These are phyloP conservation scores for Durusdinium trenchii DNA, from an alignment of 73 alveolate species.

Conservation along the genomic window DNA sequence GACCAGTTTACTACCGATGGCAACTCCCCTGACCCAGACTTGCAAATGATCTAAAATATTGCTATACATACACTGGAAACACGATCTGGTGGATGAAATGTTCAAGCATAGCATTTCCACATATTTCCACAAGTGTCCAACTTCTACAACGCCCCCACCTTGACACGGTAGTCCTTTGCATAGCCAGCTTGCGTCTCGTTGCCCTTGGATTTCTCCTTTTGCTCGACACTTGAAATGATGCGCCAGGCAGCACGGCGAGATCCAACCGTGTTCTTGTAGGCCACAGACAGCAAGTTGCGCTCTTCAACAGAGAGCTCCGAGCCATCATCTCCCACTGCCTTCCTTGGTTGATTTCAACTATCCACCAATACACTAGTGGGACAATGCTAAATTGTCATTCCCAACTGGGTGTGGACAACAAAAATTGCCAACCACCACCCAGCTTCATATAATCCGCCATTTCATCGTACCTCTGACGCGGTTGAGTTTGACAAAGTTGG, in stretches of 20 bases:
- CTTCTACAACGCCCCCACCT: neutral
- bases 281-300: constrained; percentile 97
- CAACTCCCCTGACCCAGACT: too few relatives aligned
- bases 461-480: constrained; percentile 13
- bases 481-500: too few relatives aligned
- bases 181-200: neutral
- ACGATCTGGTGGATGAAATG: neutral
- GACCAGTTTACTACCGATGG: too few relatives aligned
- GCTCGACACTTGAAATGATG: constrained; percentile 97
- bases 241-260: constrained; percentile 97
- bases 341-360: neutral
- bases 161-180: constrained; percentile 71
- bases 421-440: neutral
- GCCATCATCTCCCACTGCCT: constrained; percentile 55
- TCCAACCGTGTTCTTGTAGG: constrained; percentile 97
- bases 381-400: neutral
- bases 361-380: neutral
- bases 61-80: neutral
- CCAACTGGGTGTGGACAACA: neutral
- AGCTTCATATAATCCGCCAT: constrained; percentile 50
- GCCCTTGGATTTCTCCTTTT: constrained; percentile 95
- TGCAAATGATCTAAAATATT: neutral
- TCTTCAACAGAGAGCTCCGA: constrained; percentile 97
- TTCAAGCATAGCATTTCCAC: neutral
- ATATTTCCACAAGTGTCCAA: neutral